These are phyloP conservation scores for Leccinum incarnatum DNA, from an alignment of 768 basidiomycete species.

Conservation along the genomic window DNA sequence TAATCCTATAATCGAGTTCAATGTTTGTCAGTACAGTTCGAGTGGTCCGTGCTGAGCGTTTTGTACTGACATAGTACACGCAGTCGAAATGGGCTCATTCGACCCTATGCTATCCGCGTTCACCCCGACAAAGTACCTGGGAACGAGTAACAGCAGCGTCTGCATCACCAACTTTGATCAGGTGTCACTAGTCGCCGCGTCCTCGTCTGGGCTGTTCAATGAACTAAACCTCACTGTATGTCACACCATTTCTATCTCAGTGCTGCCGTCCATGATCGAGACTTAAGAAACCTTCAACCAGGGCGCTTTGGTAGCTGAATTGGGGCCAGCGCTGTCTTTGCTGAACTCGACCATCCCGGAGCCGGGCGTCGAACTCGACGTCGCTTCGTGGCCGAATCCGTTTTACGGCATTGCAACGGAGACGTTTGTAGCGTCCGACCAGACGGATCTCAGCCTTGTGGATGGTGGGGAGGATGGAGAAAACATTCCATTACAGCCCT, in stretches of 20 bases:
- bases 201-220: slow-evolving; percentile 39
- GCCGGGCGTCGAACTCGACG: slow-evolving; percentile 26
- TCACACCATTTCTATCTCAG: not conserved
- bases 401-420: slow-evolving; percentile 35
- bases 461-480: slow-evolving; percentile 46
- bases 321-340: slow-evolving; percentile 14
- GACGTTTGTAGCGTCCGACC: slow-evolving; percentile 34
- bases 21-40: slow-evolving; percentile 26
- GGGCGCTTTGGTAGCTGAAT: slow-evolving; percentile 7
- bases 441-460: slow-evolving; percentile 33
- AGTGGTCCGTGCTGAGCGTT: not conserved
- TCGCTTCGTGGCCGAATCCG: slow-evolving; percentile 36
- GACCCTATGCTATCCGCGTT: slow-evolving; percentile 46
- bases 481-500: slow-evolving; percentile 47
- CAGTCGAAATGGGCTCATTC: slow-evolving; percentile 42
- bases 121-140: slow-evolving; percentile 43
- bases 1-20: slow-evolving; percentile 36
- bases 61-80: not conserved
- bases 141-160: slow-evolving; percentile 33
- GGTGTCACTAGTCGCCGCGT: slow-evolving; percentile 35
- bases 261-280: not conserved
- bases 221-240: slow-evolving; percentile 28
- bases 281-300: slow-evolving; percentile 4
- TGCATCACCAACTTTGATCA: slow-evolving; percentile 39
- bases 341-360: slow-evolving; percentile 26